Base-by-base conservation (phyloP, 1,284 basidiomycete species). In the Pascua guehoae region DNA sequence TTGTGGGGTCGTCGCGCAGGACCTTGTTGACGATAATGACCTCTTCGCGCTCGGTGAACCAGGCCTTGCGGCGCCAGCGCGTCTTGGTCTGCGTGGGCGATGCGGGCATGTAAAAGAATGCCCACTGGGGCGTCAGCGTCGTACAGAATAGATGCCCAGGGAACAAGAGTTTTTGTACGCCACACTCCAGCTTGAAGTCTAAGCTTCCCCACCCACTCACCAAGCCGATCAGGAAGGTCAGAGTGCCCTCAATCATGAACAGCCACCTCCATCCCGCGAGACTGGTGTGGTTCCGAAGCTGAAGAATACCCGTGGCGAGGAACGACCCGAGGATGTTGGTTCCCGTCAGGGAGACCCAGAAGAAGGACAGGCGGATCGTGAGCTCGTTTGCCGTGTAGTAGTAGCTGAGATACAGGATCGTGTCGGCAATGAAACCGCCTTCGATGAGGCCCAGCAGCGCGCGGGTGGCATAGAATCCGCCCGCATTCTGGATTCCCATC, bases 1-100 rank as follows among this genome's bases (percentile, higher is more conserved):
- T 80, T 24, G 69, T 68, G 1, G 74, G 79, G 50, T 80, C 79
- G 58, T 79, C 79, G 4, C 79, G 68, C 0, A 79, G 63, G 2
- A 79, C 73, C 39, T 72, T 71, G 66, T 79, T 80, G 62, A 79
- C 78, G 42, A 79, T 69, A 62, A 80, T 78, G 8, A 65, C 71
- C 46, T 78, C 77, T 46, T 80, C 78, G 12, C 72, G 63, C 54
- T 78, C 79, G 0, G 67, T 75, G 63, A 80, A 79, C 72, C 73
- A 79, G 0, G 73, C 73, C 12, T 73, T 69, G 24, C 63, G 64
- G 45, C 45, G 45, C 37, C 38, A 46, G 44, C 51, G 51, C 5
- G 43, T 44, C 42, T 52, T 44, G 12, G 75, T 79, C 58, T 76
- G 68, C 1, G 71, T 73, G 0, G 78, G 77, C 2, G 65, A 53